Base-by-base conservation (phyloP, 2,329 filamentous ascomycete species). In the Phialocephala sp. region DNA sequence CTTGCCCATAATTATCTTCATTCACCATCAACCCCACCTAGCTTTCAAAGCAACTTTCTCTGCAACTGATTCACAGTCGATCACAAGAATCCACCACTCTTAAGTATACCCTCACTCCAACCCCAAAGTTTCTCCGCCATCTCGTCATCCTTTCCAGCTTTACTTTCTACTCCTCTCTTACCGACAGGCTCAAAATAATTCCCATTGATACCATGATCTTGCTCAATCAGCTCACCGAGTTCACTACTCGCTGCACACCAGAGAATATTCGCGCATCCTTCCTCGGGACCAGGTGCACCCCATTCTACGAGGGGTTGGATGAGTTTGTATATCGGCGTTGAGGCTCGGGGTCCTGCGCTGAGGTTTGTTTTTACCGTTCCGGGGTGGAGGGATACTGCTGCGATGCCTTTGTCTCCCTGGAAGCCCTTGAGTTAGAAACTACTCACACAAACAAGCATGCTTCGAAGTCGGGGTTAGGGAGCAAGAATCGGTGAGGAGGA, bases 341-440 rank as follows among this genome's bases (percentile, higher is more conserved):
- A 54, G 1, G 20, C 14, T 35, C 56, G 47, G 4, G 56, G 55
- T 22, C 60, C 56, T 14, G 43, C 35, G 32, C 55, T 54, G 12
- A 59, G 59, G 45, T 32, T 47, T 43, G 62, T 62, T 24, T 64
- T 67, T 18, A 67, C 58, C 3, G 41, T 65, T 15, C 59, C 65
- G n/a, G 65, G 65, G 43, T 67, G 65, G 5, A 67, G 15, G 32
- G 24, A 45, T 1, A 67, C 11, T 9, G 52, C 15, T 5, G 55
- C 27, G 15, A 64, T 24, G 8, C 62, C 55, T 8, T 47, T 6
- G 8, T 22, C 9, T 24, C 45, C 45, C 37, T 41, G 6, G 27
- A 32, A 32, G 27, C 6, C 6, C 27, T 32, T 6, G 27, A 32
- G 6, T 32, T 32, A 32, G 27, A 32, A 32, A 32, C 6, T 6